Base-by-base conservation (phyloP, 768 basidiomycete genomes). In the Lentinula sp. region DNA sequence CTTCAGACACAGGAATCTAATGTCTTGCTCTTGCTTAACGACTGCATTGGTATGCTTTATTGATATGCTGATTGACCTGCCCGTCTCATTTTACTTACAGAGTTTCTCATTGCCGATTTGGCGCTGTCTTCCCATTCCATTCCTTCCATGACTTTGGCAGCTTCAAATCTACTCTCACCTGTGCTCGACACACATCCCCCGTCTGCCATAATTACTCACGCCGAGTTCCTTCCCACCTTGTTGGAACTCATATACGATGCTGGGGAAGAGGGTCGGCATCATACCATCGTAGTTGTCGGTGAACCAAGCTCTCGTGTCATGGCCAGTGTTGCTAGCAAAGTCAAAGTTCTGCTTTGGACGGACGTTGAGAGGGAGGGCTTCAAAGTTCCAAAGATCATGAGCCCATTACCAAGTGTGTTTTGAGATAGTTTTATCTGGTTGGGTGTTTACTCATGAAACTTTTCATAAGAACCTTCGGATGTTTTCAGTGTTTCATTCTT, bases 81-180 rank as follows among this genome's bases (percentile, higher is more conserved):
- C 34, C 1, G 21, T 43, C 28, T 56, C 10, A 32, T 28, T 32
- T 10, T 40, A 31, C 28, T 50, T 34, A 3, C 67, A 91, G 92
- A 89, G 74, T 95, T 89, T 70, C 67, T 93, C 67, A 82, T 94
- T 50, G 78, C 84, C 32, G 92, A 94, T 73, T 78, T 95, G 31
- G 91, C 91, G 1, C 79, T 95, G 46, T 85, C 87, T 1, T 82
- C 84, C 5, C 80, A 85, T 63, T 86, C 85, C 9, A 84, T 91
- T 59, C 77, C 80, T 2, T 88, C 90, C 0, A 78, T 87, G 68
- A 93, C 86, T 5, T 74, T 88, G 59, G 75, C 80, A 57, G 84
- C 85, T 0, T 74, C 79, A 23, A 78, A 75, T 13, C 73, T 95
- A 16, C 81, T 97, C 43, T 76, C 86, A 0, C 74, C 81, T 2